phyloP scores from a whole-genome alignment of 1,284 basidiomycete species.

The Apiotrichum veenhuisii region DNA sequence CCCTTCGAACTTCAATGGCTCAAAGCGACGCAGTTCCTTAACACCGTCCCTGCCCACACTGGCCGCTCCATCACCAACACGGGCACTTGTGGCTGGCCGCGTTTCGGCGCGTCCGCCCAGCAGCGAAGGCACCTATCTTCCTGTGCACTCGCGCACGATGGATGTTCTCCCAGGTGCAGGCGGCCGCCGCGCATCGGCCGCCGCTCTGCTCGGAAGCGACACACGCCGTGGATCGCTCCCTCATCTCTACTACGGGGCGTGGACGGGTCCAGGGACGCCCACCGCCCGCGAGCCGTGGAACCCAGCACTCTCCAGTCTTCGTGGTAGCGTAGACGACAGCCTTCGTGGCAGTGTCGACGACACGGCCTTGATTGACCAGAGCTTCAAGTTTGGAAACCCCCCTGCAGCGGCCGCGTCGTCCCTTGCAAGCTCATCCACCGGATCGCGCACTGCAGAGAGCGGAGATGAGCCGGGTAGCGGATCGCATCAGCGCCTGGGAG shows the following conservation, averaged over 20 bases:
- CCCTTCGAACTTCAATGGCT: slow-evolving; percentile 11
- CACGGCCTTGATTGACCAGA: slow-evolving; percentile 2
- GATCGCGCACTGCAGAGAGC: not conserved
- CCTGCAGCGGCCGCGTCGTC: not conserved
- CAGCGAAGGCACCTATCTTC: slow-evolving; percentile 20
- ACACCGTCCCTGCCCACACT: slow-evolving; percentile 36
- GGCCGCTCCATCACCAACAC: slow-evolving; percentile 36
- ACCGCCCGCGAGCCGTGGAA: slow-evolving; percentile 20
- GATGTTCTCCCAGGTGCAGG: slow-evolving; percentile 5
- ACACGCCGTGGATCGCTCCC: slow-evolving; percentile 39
- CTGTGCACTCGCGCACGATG: slow-evolving; percentile 16
- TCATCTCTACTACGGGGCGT: slow-evolving; percentile 36
- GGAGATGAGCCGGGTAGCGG: not conserved
- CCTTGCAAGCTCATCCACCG: not conserved
- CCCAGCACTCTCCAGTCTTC: slow-evolving; percentile 27
- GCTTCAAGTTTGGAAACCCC: slow-evolving; percentile 32
- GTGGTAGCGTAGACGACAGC: slow-evolving; percentile 36
- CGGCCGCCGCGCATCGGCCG: slow-evolving; percentile 3
- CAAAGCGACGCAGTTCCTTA: slow-evolving; percentile 32
- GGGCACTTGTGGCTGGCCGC: slow-evolving; percentile 29
- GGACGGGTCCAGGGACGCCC: slow-evolving; percentile 19
- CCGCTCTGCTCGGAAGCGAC: slow-evolving; percentile 1
- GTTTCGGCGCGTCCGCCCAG: slow-evolving; percentile 8
- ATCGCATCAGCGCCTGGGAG: slow-evolving; percentile 14
- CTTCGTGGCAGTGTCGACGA: no score